A percentile compares a stretch with the other conserved stretches of the same genome.
These are phyloP conservation scores for Gentiana straminea DNA, from an alignment of 257 asterid species.

Conservation along the genomic window DNA sequence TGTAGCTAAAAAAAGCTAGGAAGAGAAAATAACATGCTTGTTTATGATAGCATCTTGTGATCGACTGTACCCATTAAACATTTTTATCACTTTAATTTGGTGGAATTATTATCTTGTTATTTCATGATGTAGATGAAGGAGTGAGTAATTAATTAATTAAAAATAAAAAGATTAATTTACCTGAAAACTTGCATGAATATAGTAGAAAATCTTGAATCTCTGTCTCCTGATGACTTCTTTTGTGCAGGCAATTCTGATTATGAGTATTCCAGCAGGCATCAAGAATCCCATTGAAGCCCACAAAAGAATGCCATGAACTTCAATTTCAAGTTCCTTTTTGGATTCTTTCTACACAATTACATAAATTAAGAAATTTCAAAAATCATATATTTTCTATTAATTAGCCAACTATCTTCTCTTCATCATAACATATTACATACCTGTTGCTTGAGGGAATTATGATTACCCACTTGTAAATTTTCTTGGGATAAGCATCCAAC, in stretches of 20 bases:
- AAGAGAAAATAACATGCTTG: not conserved
- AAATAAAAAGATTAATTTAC: conserved; percentile 15
- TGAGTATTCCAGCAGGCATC: conserved; percentile 65
- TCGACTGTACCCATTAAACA: not conserved
- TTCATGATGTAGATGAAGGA: not conserved
- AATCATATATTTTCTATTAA: not conserved
- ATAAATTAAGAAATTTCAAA: not conserved
- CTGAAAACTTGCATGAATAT: conserved; percentile 61
- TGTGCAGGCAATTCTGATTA: conserved; percentile 44
- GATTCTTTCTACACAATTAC: conserved; percentile 32
- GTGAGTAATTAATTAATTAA: not conserved
- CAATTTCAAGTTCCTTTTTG: conserved; percentile 35
- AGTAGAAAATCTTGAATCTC: conserved; percentile 39
- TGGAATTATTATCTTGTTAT: not conserved
- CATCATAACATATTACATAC: not conserved
- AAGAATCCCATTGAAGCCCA: conserved; percentile 83
- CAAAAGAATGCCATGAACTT: conserved; percentile 58
- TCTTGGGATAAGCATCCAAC: conserved; percentile 18
- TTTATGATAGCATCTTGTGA: conserved; percentile 27
- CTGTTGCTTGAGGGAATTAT: conserved; percentile 3
- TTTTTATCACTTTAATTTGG: not conserved
- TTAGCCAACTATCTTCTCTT: not conserved
- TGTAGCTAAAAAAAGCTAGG: conserved; percentile 20
- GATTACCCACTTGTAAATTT: conserved; percentile 10
- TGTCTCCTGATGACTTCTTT: conserved; percentile 20